Base-by-base conservation (phyloP, 225 moss, liverwort and hornwort species). In the Sphagnum contortum region DNA sequence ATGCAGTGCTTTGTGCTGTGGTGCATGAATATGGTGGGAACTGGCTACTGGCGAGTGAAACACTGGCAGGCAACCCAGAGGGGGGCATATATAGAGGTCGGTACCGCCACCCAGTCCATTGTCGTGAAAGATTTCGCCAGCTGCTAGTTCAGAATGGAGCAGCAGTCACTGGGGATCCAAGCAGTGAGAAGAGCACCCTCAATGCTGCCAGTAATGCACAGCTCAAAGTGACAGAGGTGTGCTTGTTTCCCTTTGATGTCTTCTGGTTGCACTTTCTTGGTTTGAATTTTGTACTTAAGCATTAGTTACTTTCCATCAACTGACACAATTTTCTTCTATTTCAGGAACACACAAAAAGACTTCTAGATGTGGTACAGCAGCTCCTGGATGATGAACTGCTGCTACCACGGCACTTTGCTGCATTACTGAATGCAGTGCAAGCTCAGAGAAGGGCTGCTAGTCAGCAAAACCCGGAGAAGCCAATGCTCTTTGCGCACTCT, bases 11-110 rank as follows among this genome's bases (percentile, higher is more conserved):
- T 44, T 98, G 96, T 77, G 96, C 96, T 49, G 92, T 98, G 49
- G 92, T 98, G 61, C 92, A 98, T 73, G 92, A 98, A 75, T 98
- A 98, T 68, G 92, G 96, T 50, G 96, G 96, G 61, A 98, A 98
- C 74, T 98, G 90, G 96, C 88, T 76, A 74, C 80, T 98, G 66
- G 88, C 88, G 55, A 92, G 87, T 74, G 92, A 98, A 65, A 91
- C 85, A 3, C 67, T 98, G 75, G 87, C 85, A 55, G 96, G 96
- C 49, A 74, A 81, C 47, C 79, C 88, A 57, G 96, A 92, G 76
- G 96, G 96, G 1, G 80, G 81, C 51, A 73, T 86, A 46, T 98
- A 92, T 65, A 80, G 96, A 71, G 96, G 96, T 47, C 81, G 89
- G 4, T 74, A 90, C 71, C 87, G 96, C 52, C 90, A 98, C 75